A percentile compares a stretch with the other conserved stretches of the same genome.
phyloP scores from a whole-genome alignment of 192 early-diverging fungal species.

The Linnemannia schmuckeri region DNA sequence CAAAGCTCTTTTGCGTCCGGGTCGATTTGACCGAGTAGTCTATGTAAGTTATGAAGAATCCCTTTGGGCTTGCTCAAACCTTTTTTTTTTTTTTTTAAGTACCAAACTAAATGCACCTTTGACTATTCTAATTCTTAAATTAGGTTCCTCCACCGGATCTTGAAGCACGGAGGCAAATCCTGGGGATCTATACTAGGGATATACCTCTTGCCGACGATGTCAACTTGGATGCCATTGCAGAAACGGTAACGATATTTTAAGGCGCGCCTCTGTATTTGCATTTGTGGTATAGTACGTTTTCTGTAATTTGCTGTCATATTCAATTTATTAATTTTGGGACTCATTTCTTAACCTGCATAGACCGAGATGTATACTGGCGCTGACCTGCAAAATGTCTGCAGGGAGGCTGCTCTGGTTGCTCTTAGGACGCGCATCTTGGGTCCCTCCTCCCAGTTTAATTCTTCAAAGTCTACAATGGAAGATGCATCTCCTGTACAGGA shows the following conservation, averaged over 20 bases:
- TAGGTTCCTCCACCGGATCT: slow-evolving; percentile 69
- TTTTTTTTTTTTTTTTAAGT: neutral
- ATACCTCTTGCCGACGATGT: slow-evolving; percentile 67
- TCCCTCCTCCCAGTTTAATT: too few species aligned
- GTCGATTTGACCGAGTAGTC: slow-evolving; percentile 85
- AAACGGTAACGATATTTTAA: slow-evolving; percentile 49
- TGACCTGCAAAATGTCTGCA: slow-evolving; percentile 67
- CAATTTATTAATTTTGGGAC: neutral
- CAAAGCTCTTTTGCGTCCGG: slow-evolving; percentile 85
- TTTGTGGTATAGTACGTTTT: neutral
- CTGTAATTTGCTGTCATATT: neutral
- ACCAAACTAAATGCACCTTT: neutral
- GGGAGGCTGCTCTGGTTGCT: slow-evolving; percentile 66
- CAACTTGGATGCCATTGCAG: slow-evolving; percentile 61
- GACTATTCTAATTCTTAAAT: neutral
- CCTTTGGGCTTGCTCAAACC: neutral
- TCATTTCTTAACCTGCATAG: slow-evolving; percentile 31
- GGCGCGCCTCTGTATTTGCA: neutral
- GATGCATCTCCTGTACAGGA: neutral
- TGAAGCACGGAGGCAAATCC: slow-evolving; percentile 60
- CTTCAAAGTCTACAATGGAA: too few species aligned
- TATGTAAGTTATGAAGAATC: slow-evolving; percentile 66
- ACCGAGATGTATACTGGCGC: slow-evolving; percentile 68
- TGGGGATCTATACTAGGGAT: slow-evolving; percentile 63
- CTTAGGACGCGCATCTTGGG: slow-evolving; percentile 45